A percentile compares a stretch with the other conserved stretches of the same genome.
Evolutionary conservation across 2,329 filamentous ascomycete species (phyloP).

Genomic region (Botrytis aclada): DNA sequence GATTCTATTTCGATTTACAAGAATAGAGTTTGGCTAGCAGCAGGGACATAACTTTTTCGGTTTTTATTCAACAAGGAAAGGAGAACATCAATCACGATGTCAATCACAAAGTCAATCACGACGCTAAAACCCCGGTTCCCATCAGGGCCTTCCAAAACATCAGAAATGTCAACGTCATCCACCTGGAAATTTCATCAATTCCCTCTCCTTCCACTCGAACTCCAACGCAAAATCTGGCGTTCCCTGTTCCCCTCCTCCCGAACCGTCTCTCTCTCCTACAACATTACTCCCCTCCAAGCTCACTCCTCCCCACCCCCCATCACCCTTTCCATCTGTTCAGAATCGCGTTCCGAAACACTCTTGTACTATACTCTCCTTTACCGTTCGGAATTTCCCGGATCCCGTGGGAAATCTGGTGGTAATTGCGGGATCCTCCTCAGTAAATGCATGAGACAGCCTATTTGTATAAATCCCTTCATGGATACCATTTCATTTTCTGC

Average conservation of each 20-base stretch:
- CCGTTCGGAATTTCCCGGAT: background rate
- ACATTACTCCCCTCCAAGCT: background rate
- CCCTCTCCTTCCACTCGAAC: background rate
- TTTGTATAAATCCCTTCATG: background rate
- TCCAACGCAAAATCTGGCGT: constrained; percentile 15
- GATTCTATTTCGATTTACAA: background rate
- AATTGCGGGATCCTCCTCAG: background rate
- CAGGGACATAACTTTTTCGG: background rate
- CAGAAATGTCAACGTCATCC: background rate
- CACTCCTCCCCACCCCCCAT: background rate
- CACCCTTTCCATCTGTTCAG: constrained; percentile 2
- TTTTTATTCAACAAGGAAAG: background rate
- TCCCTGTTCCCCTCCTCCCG: constrained; percentile 1
- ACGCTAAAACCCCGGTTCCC: background rate
- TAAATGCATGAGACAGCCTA: constrained; percentile 8
- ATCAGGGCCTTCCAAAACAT: background rate
- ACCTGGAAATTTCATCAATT: background rate
- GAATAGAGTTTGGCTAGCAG: background rate
- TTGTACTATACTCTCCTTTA: constrained; percentile 9
- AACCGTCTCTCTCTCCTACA: constrained; percentile 7
- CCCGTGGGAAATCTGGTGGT: background rate
- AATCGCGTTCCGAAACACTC: constrained; percentile 18
- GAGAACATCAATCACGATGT: background rate
- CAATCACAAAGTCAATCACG: background rate
- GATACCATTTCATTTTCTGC: background rate